Evolutionary conservation across 345 rosid species (phyloP).

Genomic region (Murraya paniculata): DNA sequence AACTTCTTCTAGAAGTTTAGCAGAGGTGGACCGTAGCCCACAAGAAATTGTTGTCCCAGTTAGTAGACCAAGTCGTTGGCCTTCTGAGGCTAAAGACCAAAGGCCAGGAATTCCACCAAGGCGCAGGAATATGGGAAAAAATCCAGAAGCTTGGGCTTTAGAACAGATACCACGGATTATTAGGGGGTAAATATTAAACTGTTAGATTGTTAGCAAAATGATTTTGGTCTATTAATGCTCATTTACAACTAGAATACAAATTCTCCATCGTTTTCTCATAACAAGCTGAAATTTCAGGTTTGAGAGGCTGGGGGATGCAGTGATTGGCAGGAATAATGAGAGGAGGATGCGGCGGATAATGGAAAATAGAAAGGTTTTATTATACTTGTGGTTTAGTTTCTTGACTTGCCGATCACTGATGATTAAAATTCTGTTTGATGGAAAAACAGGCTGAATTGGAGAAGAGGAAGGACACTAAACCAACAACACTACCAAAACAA

Average conservation of each 20-base stretch:
- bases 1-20: conserved; percentile 21
- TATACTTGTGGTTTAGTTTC: background rate
- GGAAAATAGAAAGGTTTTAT: conserved; percentile 58
- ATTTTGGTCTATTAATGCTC: background rate
- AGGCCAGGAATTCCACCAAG: conserved; percentile 16
- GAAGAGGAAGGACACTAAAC: conserved; percentile 42
- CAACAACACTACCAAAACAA: conserved; percentile 51
- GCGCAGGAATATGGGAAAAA: conserved; percentile 27
- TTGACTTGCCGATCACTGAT: background rate
- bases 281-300: conserved; percentile 40
- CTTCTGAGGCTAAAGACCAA: conserved; percentile 18
- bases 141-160: conserved; percentile 72
- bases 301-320: conserved; percentile 51
- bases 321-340: conserved; percentile 66
- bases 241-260: background rate
- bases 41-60: conserved; percentile 14
- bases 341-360: conserved; percentile 59
- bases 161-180: conserved; percentile 44
- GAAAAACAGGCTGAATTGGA: conserved; percentile 58
- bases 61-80: conserved; percentile 23
- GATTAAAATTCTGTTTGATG: background rate
- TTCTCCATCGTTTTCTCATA: background rate
- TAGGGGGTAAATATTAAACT: conserved; percentile 34
- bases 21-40: conserved; percentile 10
- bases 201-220: background rate